These are phyloP conservation scores for Pisolithus thermaeus DNA, from an alignment of 1,284 basidiomycete species.

Conservation along the genomic window DNA sequence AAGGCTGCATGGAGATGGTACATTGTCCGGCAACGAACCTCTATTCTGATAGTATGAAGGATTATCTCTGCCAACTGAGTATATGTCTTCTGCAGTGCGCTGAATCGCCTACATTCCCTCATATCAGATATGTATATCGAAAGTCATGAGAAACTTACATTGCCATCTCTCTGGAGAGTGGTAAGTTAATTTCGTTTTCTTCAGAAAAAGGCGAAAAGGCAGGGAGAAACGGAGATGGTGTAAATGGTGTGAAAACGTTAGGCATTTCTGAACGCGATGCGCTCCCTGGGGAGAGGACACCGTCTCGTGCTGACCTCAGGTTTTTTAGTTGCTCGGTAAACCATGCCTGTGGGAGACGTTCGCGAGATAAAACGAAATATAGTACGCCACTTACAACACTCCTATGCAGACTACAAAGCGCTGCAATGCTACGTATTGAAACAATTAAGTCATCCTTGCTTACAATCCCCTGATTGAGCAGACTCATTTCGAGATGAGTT, in stretches of 20 bases:
- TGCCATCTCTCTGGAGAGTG: constrained; percentile 82
- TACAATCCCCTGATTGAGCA: constrained; percentile 53
- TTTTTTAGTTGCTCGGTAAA: constrained; percentile 64
- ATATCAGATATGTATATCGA: background rate
- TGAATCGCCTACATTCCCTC: constrained; percentile 64
- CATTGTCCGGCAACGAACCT: constrained; percentile 82
- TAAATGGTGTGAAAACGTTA: constrained; percentile 45
- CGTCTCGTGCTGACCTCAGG: constrained; percentile 58
- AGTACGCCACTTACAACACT: constrained; percentile 63
- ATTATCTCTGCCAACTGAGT: constrained; percentile 84
- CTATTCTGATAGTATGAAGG: constrained; percentile 84
- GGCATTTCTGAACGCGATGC: constrained; percentile 45
- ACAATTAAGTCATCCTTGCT: constrained; percentile 67
- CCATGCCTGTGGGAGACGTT: constrained; percentile 58
- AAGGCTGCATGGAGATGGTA: constrained; percentile 80
- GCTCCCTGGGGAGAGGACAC: constrained; percentile 45
- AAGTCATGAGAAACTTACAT: constrained; percentile 49
- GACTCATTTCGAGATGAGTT: constrained; percentile 65
- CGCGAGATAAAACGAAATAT: constrained; percentile 7
- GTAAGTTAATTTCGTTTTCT: constrained; percentile 55
- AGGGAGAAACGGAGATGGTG: constrained; percentile 38
- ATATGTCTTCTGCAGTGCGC: constrained; percentile 86
- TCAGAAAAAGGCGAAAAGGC: constrained; percentile 24
- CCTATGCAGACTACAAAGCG: constrained; percentile 77
- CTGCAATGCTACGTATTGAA: constrained; percentile 70